Base-by-base conservation (phyloP, 106 monocot genomes). In the Dendrobium huoshanense region DNA sequence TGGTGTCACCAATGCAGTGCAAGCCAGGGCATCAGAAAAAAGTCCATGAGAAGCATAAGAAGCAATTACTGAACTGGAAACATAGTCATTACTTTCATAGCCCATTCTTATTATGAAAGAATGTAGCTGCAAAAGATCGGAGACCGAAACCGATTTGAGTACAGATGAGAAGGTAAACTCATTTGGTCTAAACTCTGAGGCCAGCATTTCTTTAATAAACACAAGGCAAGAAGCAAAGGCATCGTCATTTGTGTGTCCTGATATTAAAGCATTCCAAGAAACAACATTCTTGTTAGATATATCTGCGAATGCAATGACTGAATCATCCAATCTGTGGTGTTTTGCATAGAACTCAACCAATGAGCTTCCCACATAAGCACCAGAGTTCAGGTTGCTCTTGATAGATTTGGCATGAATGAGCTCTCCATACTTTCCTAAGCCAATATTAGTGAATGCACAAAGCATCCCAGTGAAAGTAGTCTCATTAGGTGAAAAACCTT, bases 161-260 rank as follows among this genome's bases (percentile, higher is more conserved):
- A 41, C 77, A 41, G 91, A 84, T 55, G 93, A 93, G 81, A 93
- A 93, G 18, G 89, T 84, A 78, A 82, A 81, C 84, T 90, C 95
- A 51, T 93, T 93, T 1, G 93, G 93, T 68, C 20, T 78, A 75
- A 82, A 15, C 20, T 77, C 84, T 27, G 81, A 86, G 18, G 45
- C 51, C 24, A 96, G 24, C 95, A 93, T 93, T 58, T 85, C 82
- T 75, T 80, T 82, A 41, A 96, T 18, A 76, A 91, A 40, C 47
- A 54, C 33, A n/a, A 87, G 37, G 2, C 48, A 49, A 49, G 82
- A 25, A 67, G 73, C 41, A 37, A 56, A 51, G 3, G 41, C 73
- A 74, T 58, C 73, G 18, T 47, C 75, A 24, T 82, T 77, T 1
- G 85, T 81, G 45, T 73, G 80, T 9, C 80, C 84, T 70, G 81